These are phyloP conservation scores for Chaetomium globosum DNA, from an alignment of 2,329 filamentous ascomycete species.

Conservation along the genomic window DNA sequence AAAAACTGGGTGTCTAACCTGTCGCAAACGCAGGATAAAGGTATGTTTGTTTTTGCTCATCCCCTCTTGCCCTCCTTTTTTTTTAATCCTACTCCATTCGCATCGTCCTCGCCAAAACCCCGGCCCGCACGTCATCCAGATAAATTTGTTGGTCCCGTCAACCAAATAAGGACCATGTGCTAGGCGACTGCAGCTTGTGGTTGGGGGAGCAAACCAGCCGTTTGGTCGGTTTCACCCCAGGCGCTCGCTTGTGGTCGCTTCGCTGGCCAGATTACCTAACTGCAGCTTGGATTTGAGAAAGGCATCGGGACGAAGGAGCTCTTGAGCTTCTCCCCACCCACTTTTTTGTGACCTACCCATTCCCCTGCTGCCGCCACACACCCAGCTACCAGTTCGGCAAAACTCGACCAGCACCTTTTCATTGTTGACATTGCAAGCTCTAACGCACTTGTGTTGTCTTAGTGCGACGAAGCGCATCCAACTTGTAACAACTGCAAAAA, in stretches of 20 bases:
- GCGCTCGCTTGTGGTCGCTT: constrained; percentile 44
- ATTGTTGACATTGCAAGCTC: constrained; percentile 14
- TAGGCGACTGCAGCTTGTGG: constrained; percentile 20
- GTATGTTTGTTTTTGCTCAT: constrained; percentile 48
- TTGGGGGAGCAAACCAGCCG: constrained; percentile 20
- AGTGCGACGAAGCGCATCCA: constrained; percentile 97
- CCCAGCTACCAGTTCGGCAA: background rate
- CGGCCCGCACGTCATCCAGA: background rate
- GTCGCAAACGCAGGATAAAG: constrained; percentile 65
- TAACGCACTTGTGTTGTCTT: constrained; percentile 15
- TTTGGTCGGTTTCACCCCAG: background rate
- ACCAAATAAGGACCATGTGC: constrained; percentile 5
- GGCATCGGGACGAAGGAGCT: constrained; percentile 43
- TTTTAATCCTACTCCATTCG: background rate
- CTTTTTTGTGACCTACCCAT: background rate
- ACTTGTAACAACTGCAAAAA: constrained; percentile 89
- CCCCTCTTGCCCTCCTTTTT: constrained; percentile 23
- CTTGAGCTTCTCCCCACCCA: background rate
- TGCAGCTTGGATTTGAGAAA: constrained; percentile 27
- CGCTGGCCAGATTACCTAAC: constrained; percentile 23
- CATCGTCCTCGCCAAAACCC: background rate
- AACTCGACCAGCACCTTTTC: background rate
- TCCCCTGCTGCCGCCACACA: background rate
- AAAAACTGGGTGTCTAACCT: constrained; percentile 65
- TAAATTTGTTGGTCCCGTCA: background rate